Base-by-base conservation (phyloP, 2,329 filamentous ascomycete genomes). In the Elsinoe batatas region DNA sequence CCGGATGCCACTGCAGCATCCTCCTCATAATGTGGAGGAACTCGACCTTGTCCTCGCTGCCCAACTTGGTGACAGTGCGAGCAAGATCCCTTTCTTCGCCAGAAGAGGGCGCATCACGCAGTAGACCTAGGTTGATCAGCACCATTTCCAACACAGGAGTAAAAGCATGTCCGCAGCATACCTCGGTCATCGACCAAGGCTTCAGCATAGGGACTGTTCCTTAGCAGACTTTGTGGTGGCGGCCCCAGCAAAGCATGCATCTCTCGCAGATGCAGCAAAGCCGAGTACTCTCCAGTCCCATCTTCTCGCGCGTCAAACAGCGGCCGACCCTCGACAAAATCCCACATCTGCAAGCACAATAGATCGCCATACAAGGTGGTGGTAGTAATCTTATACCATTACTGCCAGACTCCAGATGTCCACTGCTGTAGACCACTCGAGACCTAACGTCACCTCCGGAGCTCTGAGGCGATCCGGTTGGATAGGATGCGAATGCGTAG, bases 1-100 rank as follows among this genome's bases (percentile, higher is more conserved):
- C 61, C 30, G 62, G 62, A 46, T 67, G 60, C 69, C 69, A 72
- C 46, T 67, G 65, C 49, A 72, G 43, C 64, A 71, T 72, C 53
- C 68, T 72, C 6, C 63, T 62, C 53, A 72, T 61, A 6, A 72
- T 54, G 1, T 58, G 55, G 6, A 72, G 38, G 58, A 72, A 69
- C 3, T 8, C 38, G 6, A 18, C 38, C 8, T 42, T 42, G 15
- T 42, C 38, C 3, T 18, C 18, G 18, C 15, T 15, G 3, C 20
- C 8, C 38, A 42, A 18, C 38, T 18, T 42, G 15, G 38, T 42
- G 3, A 42, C 15, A 8, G 38, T 42, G 8, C 20, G 3, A 11
- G 13, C 38, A 11, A 42, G 15, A 11, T 15, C 18, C 10, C 15
- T 15, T 6, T 42, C 8, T 11, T 42, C 15, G 15, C 20, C 15